Conservation (phyloP, 2,329 filamentous ascomycete species). For the Aspergillus pseudonomiae region DNA sequence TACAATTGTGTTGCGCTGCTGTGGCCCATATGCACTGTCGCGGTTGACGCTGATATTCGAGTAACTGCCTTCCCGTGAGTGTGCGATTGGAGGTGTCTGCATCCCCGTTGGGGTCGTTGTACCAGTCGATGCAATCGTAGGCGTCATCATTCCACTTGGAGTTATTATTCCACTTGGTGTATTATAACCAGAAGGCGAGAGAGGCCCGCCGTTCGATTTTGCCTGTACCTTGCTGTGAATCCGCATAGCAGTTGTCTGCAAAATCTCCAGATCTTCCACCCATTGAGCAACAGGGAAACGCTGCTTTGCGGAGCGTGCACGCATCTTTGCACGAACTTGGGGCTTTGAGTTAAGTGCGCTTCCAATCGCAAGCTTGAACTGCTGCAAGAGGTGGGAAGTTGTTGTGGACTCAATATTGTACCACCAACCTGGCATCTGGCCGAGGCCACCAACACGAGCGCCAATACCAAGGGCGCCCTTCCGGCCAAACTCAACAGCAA, state of each 20-base stretch:
- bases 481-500: slow-evolving; percentile 69
- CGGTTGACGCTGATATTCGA: slow-evolving; percentile 33
- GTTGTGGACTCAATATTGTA: slow-evolving; percentile 69
- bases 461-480: slow-evolving; percentile 70
- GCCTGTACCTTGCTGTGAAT: slow-evolving; percentile 53
- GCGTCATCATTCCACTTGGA: slow-evolving; percentile 15
- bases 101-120: slow-evolving; percentile 32
- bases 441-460: slow-evolving; percentile 66
- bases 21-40: slow-evolving; percentile 37
- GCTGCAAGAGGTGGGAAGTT: slow-evolving; percentile 64
- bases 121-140: slow-evolving; percentile 28
- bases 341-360: slow-evolving; percentile 61
- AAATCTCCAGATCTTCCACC: slow-evolving; percentile 65
- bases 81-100: slow-evolving; percentile 38
- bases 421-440: slow-evolving; percentile 75
- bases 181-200: slow-evolving; percentile 46
- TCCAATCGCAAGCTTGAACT: slow-evolving; percentile 68
- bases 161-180: slow-evolving; percentile 45
- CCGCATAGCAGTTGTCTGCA: slow-evolving; percentile 63
- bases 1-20: slow-evolving; percentile 43
- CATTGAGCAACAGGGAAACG: slow-evolving; percentile 69
- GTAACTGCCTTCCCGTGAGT: slow-evolving; percentile 35
- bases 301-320: slow-evolving; percentile 66
- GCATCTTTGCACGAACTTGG: slow-evolving; percentile 63
- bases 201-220: slow-evolving; percentile 35